phyloP scores from a whole-genome alignment of 2,329 filamentous ascomycete species.

The Trichoderma endophyticum region DNA sequence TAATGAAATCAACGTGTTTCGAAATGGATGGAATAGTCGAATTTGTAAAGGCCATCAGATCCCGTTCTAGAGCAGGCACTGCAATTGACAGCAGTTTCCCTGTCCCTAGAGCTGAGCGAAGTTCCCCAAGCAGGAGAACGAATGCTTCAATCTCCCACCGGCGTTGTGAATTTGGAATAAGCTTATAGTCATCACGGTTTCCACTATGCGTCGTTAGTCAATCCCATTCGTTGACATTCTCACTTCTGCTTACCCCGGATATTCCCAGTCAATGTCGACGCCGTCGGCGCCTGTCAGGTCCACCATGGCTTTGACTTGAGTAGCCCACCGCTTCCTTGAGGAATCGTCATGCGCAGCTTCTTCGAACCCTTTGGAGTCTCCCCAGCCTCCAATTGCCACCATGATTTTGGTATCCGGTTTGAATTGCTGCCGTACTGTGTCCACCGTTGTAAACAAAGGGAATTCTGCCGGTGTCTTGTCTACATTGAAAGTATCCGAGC shows the following conservation, averaged over 20 bases:
- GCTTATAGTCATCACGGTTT: constrained; percentile 68
- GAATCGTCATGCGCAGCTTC: constrained; percentile 50
- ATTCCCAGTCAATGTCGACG: constrained; percentile 64
- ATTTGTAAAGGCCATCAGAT: constrained; percentile 65
- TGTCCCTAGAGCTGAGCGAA: constrained; percentile 55
- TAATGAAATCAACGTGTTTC: constrained; percentile 62
- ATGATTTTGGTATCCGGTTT: constrained; percentile 56
- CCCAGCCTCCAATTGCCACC: constrained; percentile 74
- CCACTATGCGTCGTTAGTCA: constrained; percentile 40
- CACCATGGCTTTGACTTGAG: constrained; percentile 63
- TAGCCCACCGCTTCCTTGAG: constrained; percentile 57
- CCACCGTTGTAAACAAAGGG: constrained; percentile 53
- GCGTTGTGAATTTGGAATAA: constrained; percentile 58
- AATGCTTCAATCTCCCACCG: constrained; percentile 61
- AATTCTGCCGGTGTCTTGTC: constrained; percentile 37
- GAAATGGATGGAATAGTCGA: constrained; percentile 57
- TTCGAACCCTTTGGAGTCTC: constrained; percentile 62
- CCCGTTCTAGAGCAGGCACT: constrained; percentile 60
- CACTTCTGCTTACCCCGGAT: constrained; percentile 42
- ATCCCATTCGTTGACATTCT: background rate
- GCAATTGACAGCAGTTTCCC: constrained; percentile 64
- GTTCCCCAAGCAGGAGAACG: constrained; percentile 56
- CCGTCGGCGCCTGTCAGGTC: constrained; percentile 62
- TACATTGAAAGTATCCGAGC: constrained; percentile 50
- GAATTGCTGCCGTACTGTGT: constrained; percentile 47